These are phyloP conservation scores for Jatropha podagrica DNA, from an alignment of 441 rosid species.

Conservation along the genomic window DNA sequence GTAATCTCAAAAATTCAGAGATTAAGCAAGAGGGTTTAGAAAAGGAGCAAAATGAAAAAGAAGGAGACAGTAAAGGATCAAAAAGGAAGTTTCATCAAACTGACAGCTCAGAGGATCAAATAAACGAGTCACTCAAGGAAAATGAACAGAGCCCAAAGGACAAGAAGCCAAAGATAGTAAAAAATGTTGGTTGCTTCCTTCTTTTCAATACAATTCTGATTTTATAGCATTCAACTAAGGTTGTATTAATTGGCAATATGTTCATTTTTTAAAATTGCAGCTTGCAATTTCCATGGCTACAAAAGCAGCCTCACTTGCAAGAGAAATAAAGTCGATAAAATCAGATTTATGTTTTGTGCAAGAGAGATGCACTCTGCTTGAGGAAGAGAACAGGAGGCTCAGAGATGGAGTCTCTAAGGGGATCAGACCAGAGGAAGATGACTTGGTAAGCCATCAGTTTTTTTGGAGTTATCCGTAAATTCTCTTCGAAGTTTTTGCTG, in stretches of 20 bases:
- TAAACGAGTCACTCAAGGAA: constrained; percentile 35
- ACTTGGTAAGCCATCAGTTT: constrained; percentile 45
- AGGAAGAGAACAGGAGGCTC: constrained; percentile 83
- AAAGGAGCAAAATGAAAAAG: constrained; percentile 23
- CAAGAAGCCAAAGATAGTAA: constrained; percentile 58
- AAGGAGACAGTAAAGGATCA: constrained; percentile 34
- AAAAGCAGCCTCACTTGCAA: constrained; percentile 73
- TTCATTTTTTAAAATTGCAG: constrained; percentile 34
- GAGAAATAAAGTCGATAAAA: constrained; percentile 67
- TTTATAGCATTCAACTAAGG: neutral
- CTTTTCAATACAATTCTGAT: neutral
- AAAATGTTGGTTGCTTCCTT: constrained; percentile 46
- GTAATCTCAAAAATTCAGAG: constrained; percentile 41
- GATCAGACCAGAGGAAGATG: constrained; percentile 90
- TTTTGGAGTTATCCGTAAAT: neutral
- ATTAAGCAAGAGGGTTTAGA: constrained; percentile 29
- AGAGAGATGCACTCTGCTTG: constrained; percentile 72
- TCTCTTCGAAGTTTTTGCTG: neutral
- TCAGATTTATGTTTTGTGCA: constrained; percentile 69
- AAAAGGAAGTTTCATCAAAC: constrained; percentile 66
- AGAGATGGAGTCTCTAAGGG: constrained; percentile 68
- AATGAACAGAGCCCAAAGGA: constrained; percentile 38
- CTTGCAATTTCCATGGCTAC: constrained; percentile 79
- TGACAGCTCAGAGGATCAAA: constrained; percentile 34
- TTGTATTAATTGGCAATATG: neutral